Base-by-base conservation (phyloP, 2,329 filamentous ascomycete genomes). In the Reticulascus tulasneorum region DNA sequence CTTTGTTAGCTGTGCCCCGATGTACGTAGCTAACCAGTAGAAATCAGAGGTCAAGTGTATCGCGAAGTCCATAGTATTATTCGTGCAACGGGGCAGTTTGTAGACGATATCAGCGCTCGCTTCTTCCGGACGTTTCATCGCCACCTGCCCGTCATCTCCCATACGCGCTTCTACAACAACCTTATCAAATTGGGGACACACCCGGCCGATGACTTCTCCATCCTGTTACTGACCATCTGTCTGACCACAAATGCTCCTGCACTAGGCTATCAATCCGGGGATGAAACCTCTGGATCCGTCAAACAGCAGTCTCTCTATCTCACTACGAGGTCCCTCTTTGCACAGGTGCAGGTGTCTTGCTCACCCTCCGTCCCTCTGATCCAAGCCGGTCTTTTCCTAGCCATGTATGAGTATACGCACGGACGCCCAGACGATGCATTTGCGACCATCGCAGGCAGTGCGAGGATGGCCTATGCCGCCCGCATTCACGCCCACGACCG, bases 101-200 rank as follows among this genome's bases (percentile, higher is more conserved):
- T 47, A 9, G 43, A 46, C 51, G 47, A 54, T 46, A 47, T 59
- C 33, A 50, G 21, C 31, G 41, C 42, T 7, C 43, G 41, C 12
- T 59, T 59, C 30, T 60, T 58, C 26, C 43, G 49, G 18, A 45
- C 52, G 7, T 28, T 59, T 8, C 50, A 58, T 33, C 27, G 32
- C 4, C 51, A 46, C 19, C 28, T 56, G 1, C 55, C 53, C 18
- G 44, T 59, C 19, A 44, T 59, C 29, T 56, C 54, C 3, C 47
- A 47, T 6, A 29, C 35, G n/a, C 49, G 44, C 13, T 55, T 59
- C 34, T 46, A 56, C 15, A 35, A 46, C 9, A 42, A 32, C 4
- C 39, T 59, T 6, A 33, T 50, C 12, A 29, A 44, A 7, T 33
- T 45, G 12, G 44, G 44, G 3, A 26, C 39, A 7, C 26, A 33